Base-by-base conservation (phyloP, 352 stramenopile species). In the Globisporangium irregulare region DNA sequence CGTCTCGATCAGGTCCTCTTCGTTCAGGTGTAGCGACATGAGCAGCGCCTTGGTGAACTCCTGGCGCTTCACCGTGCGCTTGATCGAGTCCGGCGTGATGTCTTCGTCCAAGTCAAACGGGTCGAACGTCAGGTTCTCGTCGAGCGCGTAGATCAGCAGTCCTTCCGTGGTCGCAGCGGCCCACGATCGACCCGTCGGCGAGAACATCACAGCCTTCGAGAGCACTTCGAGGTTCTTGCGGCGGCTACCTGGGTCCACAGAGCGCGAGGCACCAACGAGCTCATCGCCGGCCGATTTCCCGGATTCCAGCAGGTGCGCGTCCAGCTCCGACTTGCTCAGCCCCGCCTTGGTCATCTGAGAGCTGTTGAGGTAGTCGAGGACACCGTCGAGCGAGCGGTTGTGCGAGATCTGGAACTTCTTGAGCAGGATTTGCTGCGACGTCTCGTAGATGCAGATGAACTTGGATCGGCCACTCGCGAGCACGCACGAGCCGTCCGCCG, bases 351-450 rank as follows among this genome's bases (percentile, higher is more conserved):
- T 97, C 61, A 97, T 75, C 48, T 97, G 82, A 82, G 76, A 76
- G 83, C 78, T 97, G 84, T 98, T 93, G 66, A 99, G 91, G 74
- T 98, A 87, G 76, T 99, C 97, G 64, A 99, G 74, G 46, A 99
- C 94, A 43, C 97, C 98, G 71, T 99, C 97, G 1, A 97, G 75
- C 36, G 89, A 97, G 54, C 97, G 78, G 80, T 99, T 99, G 83
- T 99, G 98, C 34, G 94, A 99, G 51, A 99, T 88, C 84, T 99
- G 97, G 76, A 99, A 99, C 76, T 99, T 99, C 71, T 99, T 99
- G 56, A 99, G 80, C 62, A 99, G 78, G 32, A 99, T 96, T 62
- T 92, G 89, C 71, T 89, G 84, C 25, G 87, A 96, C 46, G 97
- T 91, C 73, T 98, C 94, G 85, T 99, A 99, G 69, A 99, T 99